Conservation (phyloP, 1,139 yeast genomes). For the Kazachstania sp. region DNA sequence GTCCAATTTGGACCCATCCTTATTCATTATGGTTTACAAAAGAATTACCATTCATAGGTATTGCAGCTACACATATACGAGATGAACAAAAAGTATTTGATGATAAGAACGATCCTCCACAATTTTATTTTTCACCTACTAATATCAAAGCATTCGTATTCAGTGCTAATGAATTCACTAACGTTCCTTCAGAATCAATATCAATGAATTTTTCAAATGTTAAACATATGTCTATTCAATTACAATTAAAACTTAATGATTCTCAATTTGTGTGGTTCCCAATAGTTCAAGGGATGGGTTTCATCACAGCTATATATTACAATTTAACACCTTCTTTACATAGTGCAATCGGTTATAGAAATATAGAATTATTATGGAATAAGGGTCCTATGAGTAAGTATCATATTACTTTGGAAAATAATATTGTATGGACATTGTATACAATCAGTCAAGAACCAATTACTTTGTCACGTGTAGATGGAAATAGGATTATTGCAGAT, state of each 20-base stretch:
- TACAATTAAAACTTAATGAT: constrained; percentile 16
- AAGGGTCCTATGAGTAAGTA: constrained; percentile 36
- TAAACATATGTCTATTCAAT: constrained; percentile 30
- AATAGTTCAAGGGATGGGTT: constrained; percentile 63
- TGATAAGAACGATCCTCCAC: constrained; percentile 42
- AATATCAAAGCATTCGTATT: constrained; percentile 30
- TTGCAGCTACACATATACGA: constrained; percentile 63
- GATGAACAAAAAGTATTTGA: constrained; percentile 57
- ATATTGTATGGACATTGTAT: constrained; percentile 42
- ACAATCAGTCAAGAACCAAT: constrained; percentile 33
- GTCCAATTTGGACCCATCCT: constrained; percentile 74
- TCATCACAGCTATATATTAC: constrained; percentile 52
- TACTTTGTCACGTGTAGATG: constrained; percentile 39
- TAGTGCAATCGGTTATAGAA: constrained; percentile 55
- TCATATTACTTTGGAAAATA: constrained; percentile 34
- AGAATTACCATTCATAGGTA: constrained; percentile 39
- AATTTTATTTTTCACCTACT: constrained; percentile 18
- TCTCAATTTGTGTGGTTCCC: constrained; percentile 32
- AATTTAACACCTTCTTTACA: constrained; percentile 46
- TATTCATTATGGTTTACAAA: constrained; percentile 61
- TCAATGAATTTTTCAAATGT: constrained; percentile 26
- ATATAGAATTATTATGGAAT: constrained; percentile 30
- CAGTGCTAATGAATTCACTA: constrained; percentile 29
- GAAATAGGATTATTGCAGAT: constrained; percentile 45
- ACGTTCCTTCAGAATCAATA: constrained; percentile 7